Conservation (phyloP, 495 filamentous ascomycete genomes). For the Echria macrotheca region DNA sequence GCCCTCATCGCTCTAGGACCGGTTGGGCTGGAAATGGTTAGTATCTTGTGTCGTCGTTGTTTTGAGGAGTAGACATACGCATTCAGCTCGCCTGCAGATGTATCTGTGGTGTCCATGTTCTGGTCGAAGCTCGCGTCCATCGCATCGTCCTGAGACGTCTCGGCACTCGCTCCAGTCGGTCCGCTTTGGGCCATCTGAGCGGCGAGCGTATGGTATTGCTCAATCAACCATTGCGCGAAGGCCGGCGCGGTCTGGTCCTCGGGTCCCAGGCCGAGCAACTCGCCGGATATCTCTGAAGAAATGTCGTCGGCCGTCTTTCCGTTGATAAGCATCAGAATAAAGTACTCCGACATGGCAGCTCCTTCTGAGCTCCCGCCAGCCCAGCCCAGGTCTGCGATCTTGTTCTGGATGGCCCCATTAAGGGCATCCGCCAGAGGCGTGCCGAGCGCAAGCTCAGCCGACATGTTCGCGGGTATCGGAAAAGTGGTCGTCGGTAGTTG, state of each 20-base stretch:
- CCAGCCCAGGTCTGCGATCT: slow-evolving; percentile 94
- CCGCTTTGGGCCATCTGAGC: slow-evolving; percentile 51
- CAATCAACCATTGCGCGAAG: slow-evolving; percentile 88
- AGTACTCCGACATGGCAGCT: slow-evolving; percentile 86
- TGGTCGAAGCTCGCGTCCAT: slow-evolving; percentile 46
- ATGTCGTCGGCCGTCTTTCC: slow-evolving; percentile 88
- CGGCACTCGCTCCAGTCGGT: slow-evolving; percentile 17
- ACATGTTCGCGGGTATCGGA: slow-evolving; percentile 49
- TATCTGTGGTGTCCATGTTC: slow-evolving; percentile 57
- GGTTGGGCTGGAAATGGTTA: slow-evolving; percentile 63
- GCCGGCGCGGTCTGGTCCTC: slow-evolving; percentile 77
- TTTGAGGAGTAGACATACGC: slow-evolving; percentile 57
- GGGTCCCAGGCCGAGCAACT: slow-evolving; percentile 75
- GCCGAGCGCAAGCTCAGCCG: slow-evolving; percentile 63
- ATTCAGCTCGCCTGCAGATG: slow-evolving; percentile 44
- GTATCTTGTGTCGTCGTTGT: slow-evolving; percentile 4
- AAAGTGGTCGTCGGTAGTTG: too few species aligned
- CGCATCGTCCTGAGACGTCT: slow-evolving; percentile 18
- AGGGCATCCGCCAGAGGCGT: slow-evolving; percentile 80
- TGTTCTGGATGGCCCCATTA: slow-evolving; percentile 75
- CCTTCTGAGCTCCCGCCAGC: slow-evolving; percentile 72
- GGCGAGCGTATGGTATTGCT: slow-evolving; percentile 66
- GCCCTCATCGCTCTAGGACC: slow-evolving; percentile 95
- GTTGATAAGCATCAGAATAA: slow-evolving; percentile 93
- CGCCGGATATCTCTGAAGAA: slow-evolving; percentile 79